Conservation (phyloP, 495 filamentous ascomycete species). For the Aspergillus avenaceus region DNA sequence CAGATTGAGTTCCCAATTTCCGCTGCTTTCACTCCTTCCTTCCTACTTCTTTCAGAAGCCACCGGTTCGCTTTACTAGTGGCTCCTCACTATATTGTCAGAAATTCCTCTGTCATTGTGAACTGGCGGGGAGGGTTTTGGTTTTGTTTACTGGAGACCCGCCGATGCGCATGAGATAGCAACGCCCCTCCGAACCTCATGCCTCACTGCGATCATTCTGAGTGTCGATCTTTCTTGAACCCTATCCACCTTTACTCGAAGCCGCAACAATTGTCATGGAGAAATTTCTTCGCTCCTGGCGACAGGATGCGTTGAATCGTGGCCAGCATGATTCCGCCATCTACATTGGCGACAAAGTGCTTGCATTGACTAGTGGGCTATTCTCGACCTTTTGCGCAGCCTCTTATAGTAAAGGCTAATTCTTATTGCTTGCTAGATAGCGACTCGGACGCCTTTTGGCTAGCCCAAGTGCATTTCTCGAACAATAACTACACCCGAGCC, state of each 20-base stretch:
- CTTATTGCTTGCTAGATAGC: constrained; percentile 55
- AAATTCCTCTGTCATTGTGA: neutral
- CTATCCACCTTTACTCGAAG: neutral
- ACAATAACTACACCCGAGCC: constrained; percentile 88
- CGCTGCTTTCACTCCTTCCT: neutral
- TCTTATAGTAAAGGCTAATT: constrained; percentile 15
- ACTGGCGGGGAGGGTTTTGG: neutral
- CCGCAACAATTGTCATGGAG: constrained; percentile 60
- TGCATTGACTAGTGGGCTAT: constrained; percentile 75
- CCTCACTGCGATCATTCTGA: neutral
- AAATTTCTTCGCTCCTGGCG: constrained; percentile 87
- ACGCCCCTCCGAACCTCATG: constrained; percentile 3
- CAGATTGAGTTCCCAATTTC: neutral
- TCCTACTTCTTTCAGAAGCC: neutral
- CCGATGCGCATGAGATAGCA: neutral
- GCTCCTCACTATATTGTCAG: too few species aligned
- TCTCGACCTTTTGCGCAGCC: neutral
- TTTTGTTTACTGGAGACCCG: neutral
- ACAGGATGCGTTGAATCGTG: constrained; percentile 86
- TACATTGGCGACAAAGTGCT: constrained; percentile 96
- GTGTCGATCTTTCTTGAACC: neutral
- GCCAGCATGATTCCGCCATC: constrained; percentile 92
- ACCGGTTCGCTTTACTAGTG: neutral
- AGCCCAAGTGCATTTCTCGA: constrained; percentile 89
- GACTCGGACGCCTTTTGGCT: constrained; percentile 92